phyloP scores from a whole-genome alignment of 1,284 basidiomycete species.

The Ustilago trichophora region DNA sequence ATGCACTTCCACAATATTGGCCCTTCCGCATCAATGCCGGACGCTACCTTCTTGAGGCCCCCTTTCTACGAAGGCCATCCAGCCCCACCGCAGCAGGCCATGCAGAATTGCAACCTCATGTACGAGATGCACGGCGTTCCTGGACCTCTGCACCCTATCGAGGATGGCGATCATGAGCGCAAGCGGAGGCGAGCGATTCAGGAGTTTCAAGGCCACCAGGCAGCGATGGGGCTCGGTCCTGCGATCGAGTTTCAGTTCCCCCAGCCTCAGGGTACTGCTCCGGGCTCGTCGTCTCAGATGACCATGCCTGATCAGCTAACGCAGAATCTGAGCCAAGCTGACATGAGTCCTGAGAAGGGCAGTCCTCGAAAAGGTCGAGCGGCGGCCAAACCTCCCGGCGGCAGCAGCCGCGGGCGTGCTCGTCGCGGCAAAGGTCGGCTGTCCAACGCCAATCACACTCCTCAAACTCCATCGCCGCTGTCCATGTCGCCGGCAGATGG shows the following conservation, averaged over 20 bases:
- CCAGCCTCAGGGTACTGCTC: not conserved
- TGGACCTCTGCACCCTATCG: not conserved
- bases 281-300: constrained; percentile 2
- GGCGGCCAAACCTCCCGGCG: constrained; percentile 1
- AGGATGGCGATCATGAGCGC: constrained; percentile 17
- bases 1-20: constrained; percentile 30
- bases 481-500: constrained; percentile 31
- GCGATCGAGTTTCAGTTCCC: constrained; percentile 24
- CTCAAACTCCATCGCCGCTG: constrained; percentile 37
- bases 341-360: constrained; percentile 8
- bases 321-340: not conserved
- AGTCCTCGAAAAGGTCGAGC: constrained; percentile 12
- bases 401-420: constrained; percentile 17
- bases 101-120: constrained; percentile 3
- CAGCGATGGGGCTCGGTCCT: constrained; percentile 18
- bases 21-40: constrained; percentile 1
- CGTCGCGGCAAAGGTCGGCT: constrained; percentile 27
- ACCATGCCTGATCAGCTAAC: constrained; percentile 1
- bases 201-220: constrained; percentile 3
- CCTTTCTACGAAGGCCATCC: constrained; percentile 7
- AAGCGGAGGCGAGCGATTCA: constrained; percentile 25
- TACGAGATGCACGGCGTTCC: not conserved
- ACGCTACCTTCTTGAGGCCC: constrained; percentile 14
- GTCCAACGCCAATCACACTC: constrained; percentile 28
- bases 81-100: constrained; percentile 2